These are phyloP conservation scores for Gracilaria vermiculophylla DNA, from an alignment of 23 red algal genomes.

Conservation along the genomic window DNA sequence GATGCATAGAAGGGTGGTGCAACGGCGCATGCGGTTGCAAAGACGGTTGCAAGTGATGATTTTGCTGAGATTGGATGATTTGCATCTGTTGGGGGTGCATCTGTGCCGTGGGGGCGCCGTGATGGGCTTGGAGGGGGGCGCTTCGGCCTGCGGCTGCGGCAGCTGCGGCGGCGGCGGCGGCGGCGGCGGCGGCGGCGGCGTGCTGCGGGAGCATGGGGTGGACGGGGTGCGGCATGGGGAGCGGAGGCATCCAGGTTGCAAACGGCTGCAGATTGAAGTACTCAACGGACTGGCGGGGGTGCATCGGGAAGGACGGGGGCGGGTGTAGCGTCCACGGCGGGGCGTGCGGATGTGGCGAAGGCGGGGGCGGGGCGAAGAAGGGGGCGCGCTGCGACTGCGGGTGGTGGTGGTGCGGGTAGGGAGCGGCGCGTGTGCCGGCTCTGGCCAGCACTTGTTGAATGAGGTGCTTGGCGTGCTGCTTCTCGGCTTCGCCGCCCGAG, in stretches of 20 bases:
- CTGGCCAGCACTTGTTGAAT: slow-evolving; percentile 61
- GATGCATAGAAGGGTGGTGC: background rate
- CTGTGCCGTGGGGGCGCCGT: background rate
- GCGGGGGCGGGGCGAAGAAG: background rate
- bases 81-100: background rate
- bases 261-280: slow-evolving; percentile 6
- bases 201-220: slow-evolving; percentile 12
- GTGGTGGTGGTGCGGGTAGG: slow-evolving; percentile 19
- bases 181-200: background rate
- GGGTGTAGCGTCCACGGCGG: slow-evolving; percentile 31
- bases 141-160: background rate
- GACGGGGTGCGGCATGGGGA: background rate
- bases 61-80: background rate
- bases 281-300: slow-evolving; percentile 13
- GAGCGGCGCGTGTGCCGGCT: slow-evolving; percentile 5
- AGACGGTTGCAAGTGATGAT: background rate
- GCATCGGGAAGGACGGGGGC: background rate
- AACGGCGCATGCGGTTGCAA: slow-evolving; percentile 3
- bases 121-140: background rate
- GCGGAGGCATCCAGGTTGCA: slow-evolving; percentile 9
- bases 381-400: slow-evolving; percentile 10
- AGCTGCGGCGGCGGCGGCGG: slow-evolving; percentile 2
- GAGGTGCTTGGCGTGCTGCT: slow-evolving; percentile 61
- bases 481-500: slow-evolving; percentile 51
- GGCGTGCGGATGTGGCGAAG: slow-evolving; percentile 2